phyloP scores from a whole-genome alignment of 2,329 filamentous ascomycete species.

The Dendryphion nanum region DNA sequence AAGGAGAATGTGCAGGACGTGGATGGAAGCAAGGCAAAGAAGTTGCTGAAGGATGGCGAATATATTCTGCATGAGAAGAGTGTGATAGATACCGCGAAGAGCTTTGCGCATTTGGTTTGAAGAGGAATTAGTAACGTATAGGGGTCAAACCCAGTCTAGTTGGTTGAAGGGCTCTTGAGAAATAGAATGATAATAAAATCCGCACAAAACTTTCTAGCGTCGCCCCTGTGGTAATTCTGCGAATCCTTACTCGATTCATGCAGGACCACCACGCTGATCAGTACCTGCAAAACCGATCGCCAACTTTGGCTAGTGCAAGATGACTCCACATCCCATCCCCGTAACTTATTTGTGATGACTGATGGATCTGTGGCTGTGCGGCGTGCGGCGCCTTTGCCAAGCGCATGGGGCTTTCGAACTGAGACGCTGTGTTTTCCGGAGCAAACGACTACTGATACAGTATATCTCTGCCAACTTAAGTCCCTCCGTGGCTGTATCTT shows the following conservation, averaged over 20 bases:
- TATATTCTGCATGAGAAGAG: slow-evolving; percentile 20
- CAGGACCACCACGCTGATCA: too few species aligned
- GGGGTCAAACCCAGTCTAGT: not conserved
- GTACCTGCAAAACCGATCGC: too few species aligned
- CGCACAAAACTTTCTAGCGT: too few species aligned
- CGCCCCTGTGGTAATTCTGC: too few species aligned
- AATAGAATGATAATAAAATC: too few species aligned
- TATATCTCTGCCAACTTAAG: not conserved
- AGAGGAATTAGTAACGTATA: not conserved
- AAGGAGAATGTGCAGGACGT: slow-evolving; percentile 9
- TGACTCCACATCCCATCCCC: too few species aligned
- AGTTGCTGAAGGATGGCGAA: slow-evolving; percentile 10
- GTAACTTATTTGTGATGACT: too few species aligned
- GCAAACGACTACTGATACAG: not conserved
- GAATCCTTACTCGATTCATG: too few species aligned
- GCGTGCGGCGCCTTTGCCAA: too few species aligned
- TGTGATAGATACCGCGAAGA: slow-evolving; percentile 38
- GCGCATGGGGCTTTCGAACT: too few species aligned
- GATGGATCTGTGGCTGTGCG: too few species aligned
- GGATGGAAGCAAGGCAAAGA: slow-evolving; percentile 18
- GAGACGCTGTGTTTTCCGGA: not conserved
- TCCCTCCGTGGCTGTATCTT: not conserved
- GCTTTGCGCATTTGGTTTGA: slow-evolving; percentile 21
- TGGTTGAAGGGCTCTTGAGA: not conserved
- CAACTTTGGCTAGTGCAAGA: too few species aligned